These are phyloP conservation scores for Cubamyces sp. DNA, from an alignment of 768 basidiomycete species.

Conservation along the genomic window DNA sequence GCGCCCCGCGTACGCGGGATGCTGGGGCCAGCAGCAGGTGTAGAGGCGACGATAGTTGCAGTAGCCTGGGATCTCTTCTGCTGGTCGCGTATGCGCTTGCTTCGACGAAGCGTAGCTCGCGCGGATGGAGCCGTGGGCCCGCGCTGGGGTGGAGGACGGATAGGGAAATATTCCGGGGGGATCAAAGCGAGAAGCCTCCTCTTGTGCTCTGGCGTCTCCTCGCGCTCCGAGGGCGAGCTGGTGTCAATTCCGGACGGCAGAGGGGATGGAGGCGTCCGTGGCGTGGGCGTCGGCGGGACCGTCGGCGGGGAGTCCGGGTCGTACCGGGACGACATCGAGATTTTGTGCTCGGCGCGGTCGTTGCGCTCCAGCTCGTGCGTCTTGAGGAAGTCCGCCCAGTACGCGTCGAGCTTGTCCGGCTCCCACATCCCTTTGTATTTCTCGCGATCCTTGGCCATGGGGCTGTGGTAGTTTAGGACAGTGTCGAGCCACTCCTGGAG, in stretches of 20 bases:
- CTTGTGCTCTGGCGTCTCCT: not conserved
- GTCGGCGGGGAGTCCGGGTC: not conserved
- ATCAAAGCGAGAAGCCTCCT: not conserved
- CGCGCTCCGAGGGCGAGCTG: not conserved
- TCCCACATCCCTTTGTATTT: not conserved
- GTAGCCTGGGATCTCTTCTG: not conserved
- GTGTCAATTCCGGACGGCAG: not conserved
- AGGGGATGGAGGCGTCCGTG: too few species aligned
- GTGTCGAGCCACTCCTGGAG: conserved; percentile 4
- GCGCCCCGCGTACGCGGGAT: too few species aligned
- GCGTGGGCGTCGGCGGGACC: not conserved
- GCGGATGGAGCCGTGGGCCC: not conserved
- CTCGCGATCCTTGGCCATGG: not conserved
- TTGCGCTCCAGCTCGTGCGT: not conserved
- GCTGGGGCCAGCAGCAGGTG: too few species aligned
- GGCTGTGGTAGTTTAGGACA: not conserved
- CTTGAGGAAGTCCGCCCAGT: not conserved
- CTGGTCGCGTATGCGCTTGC: not conserved
- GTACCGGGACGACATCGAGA: not conserved
- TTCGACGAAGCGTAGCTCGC: not conserved
- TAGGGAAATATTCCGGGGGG: too few species aligned
- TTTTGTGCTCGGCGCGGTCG: not conserved
- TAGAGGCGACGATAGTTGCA: too few species aligned
- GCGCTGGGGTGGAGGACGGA: too few species aligned
- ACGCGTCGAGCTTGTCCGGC: not conserved